Conservation (phyloP, 768 basidiomycete genomes). For the Podaxis sp. region DNA sequence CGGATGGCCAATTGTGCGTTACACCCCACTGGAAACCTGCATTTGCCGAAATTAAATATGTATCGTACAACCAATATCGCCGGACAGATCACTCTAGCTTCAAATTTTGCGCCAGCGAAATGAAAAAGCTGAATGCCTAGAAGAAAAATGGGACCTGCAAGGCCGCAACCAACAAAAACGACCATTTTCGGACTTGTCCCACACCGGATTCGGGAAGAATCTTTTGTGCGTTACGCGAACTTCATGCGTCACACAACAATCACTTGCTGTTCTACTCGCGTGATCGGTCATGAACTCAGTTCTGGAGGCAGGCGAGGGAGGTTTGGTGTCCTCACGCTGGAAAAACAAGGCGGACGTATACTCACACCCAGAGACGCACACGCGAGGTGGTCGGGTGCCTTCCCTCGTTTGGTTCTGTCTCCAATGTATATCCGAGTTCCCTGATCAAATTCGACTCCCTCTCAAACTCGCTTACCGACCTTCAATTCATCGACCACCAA, state of each 20-base stretch:
- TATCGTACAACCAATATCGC: neutral
- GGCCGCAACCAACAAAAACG: too few species aligned
- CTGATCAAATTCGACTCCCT: constrained; percentile 44
- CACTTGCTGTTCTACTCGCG: neutral
- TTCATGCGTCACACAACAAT: constrained; percentile 10
- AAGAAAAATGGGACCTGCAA: neutral
- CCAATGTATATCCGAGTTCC: constrained; percentile 36
- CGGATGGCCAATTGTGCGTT: too few species aligned
- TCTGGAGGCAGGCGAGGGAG: constrained; percentile 17
- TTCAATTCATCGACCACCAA: neutral
- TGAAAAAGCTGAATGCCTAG: neutral
- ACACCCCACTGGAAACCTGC: neutral
- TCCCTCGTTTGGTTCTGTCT: constrained; percentile 57
- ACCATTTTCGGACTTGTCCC: too few species aligned
- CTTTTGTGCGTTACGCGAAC: neutral
- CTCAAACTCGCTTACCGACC: constrained; percentile 37
- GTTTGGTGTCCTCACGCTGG: constrained; percentile 19
- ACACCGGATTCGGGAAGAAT: neutral
- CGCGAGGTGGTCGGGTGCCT: constrained; percentile 35
- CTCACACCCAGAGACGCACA: constrained; percentile 25
- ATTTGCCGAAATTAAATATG: neutral
- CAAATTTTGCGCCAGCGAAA: too few species aligned
- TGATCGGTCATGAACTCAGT: neutral
- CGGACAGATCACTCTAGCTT: too few species aligned
- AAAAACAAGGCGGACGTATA: constrained; percentile 13